phyloP scores from a whole-genome alignment of 2,329 filamentous ascomycete genomes.

The Apiospora kogelbergensis region DNA sequence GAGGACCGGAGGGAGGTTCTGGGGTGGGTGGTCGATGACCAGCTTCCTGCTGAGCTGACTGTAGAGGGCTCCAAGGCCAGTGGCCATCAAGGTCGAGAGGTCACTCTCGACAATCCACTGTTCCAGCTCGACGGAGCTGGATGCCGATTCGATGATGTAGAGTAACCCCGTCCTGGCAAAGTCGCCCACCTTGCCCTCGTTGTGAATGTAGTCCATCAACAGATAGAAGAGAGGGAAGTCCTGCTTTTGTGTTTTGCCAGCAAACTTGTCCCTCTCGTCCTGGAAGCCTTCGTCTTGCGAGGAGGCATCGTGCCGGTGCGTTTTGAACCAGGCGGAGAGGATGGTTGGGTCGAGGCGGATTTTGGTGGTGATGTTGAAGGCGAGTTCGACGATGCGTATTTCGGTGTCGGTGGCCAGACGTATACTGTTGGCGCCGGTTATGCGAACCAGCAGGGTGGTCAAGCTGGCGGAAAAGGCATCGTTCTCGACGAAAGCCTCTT shows the following conservation, averaged over 20 bases:
- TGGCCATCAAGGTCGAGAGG: slow-evolving; percentile 94
- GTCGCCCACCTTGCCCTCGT: slow-evolving; percentile 91
- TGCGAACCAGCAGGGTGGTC: slow-evolving; percentile 80
- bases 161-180: slow-evolving; percentile 92
- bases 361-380: slow-evolving; percentile 96
- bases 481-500: slow-evolving; percentile 91
- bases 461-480: slow-evolving; percentile 81
- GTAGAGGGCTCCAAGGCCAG: slow-evolving; percentile 78
- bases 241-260: slow-evolving; percentile 80
- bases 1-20: slow-evolving; percentile 78
- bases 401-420: slow-evolving; percentile 80
- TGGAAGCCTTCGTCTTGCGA: slow-evolving; percentile 39
- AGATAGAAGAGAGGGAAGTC: slow-evolving; percentile 97
- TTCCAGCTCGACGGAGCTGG: slow-evolving; percentile 77
- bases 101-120: slow-evolving; percentile 98
- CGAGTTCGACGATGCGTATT: slow-evolving; percentile 83
- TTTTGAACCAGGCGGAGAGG: slow-evolving; percentile 87
- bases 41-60: slow-evolving; percentile 72
- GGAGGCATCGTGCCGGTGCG: slow-evolving; percentile 37
- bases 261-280: slow-evolving; percentile 66
- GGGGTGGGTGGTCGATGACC: slow-evolving; percentile 73
- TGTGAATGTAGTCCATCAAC: slow-evolving; percentile 93
- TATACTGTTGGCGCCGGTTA: slow-evolving; percentile 71
- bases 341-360: slow-evolving; percentile 87
- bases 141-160: slow-evolving; percentile 93